These are phyloP conservation scores for Striga hermonthica DNA, from an alignment of 305 asterid genomes.

Conservation along the genomic window DNA sequence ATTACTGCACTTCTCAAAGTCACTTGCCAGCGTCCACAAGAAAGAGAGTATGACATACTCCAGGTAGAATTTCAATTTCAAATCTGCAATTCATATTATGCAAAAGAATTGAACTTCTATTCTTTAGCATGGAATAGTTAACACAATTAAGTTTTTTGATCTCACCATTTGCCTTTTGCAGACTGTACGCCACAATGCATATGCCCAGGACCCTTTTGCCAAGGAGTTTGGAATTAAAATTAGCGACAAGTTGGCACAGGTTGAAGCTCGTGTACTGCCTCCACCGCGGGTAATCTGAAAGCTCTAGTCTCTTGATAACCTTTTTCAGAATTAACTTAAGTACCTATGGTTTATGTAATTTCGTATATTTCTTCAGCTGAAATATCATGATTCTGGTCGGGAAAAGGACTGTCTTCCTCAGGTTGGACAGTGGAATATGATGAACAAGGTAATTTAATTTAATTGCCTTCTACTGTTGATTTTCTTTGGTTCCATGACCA, in stretches of 20 bases:
- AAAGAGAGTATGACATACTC: slow-evolving; percentile 72
- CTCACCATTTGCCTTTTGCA: slow-evolving; percentile 25
- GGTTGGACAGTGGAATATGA: slow-evolving; percentile 99
- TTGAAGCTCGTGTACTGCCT: slow-evolving; percentile 93
- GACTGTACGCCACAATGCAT: slow-evolving; percentile 84
- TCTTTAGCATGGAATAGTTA: neutral
- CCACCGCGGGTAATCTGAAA: slow-evolving; percentile 71
- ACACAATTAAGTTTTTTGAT: neutral
- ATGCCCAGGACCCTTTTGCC: slow-evolving; percentile 73
- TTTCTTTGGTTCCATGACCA: neutral
- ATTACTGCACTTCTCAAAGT: slow-evolving; percentile 81
- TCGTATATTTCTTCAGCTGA: slow-evolving; percentile 50
- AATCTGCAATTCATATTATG: neutral
- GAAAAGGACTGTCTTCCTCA: slow-evolving; percentile 89
- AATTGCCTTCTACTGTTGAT: slow-evolving; percentile 3
- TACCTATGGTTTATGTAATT: slow-evolving; percentile 1
- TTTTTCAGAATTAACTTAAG: slow-evolving; percentile 1
- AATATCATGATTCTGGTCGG: slow-evolving; percentile 84
- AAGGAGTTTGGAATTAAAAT: slow-evolving; percentile 88
- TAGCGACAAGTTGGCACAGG: slow-evolving; percentile 77
- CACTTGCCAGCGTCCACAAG: slow-evolving; percentile 93
- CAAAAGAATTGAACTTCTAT: too few relatives aligned
- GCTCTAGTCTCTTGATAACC: neutral
- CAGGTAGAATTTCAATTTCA: slow-evolving; percentile 40
- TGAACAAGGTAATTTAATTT: slow-evolving; percentile 73